Base-by-base conservation (phyloP, 2,329 filamentous ascomycete species). In the Aspergillus sp. region DNA sequence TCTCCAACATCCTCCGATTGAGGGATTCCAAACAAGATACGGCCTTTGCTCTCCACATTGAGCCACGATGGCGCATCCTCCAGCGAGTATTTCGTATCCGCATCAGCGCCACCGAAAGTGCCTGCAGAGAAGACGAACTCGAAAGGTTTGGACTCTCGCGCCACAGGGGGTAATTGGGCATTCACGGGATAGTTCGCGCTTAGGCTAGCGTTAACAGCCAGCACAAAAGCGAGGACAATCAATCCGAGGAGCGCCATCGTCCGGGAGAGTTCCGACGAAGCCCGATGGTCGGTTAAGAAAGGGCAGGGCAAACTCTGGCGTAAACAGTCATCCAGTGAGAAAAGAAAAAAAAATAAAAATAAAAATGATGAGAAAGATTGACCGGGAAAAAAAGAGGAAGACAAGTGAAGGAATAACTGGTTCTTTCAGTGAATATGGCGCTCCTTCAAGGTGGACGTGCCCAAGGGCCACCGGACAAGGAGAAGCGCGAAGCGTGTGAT, bases 141-240 rank as follows among this genome's bases (percentile, higher is more conserved):
- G 52, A 69, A 75, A 2, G 76, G 74, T 57, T 84, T 63, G 37
- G 78, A 79, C 50, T 86, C 74, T 54, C 86, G 79, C 17, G 88
- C 89, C 46, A 90, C 84, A 3, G 85, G 84, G 27, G 89, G 89
- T 1, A 94, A 78, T 66, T 95, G 90, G 2, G 87, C 83, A 67
- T 93, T 94, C 66, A 95, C 76, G 1, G 89, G 89, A 57, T 90
- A 91, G 42, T 74, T 73, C 43, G 74, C 61, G 49, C 54, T 60
- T 53, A 70, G 65, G 49, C 60, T 60, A 42, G 70, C 72, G 50
- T 57, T 53, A 19, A 63, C 60, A 49, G 57, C 54, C 55, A 55
- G 51, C 32, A 63, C 44, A 17, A 67, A 50, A 17, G 54, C 50
- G 47, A 67, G 49, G 42, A 61, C 27, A 33, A 61, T 49, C 49